Evolutionary conservation across 805 yeast genomes (phyloP).

Genomic region (Lachancea dasiensis): DNA sequence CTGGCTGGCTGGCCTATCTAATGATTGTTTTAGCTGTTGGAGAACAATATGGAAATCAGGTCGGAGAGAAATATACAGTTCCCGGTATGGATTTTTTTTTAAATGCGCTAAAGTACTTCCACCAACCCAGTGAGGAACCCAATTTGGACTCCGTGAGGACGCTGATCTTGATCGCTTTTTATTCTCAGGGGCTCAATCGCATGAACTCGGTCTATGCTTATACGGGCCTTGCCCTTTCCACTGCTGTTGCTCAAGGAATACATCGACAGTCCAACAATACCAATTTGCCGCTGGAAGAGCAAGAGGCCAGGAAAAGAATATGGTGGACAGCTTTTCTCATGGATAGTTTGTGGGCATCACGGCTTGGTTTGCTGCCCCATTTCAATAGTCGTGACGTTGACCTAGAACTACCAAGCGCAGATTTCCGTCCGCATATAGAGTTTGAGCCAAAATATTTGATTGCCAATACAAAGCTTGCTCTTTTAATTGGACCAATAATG

Average conservation of each 20-base stretch:
- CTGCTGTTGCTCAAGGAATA: slow-evolving; percentile 30
- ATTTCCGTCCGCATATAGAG: slow-evolving; percentile 27
- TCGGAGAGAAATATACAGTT: neutral
- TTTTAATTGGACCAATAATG: slow-evolving; percentile 29
- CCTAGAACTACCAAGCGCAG: slow-evolving; percentile 21
- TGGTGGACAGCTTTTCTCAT: slow-evolving; percentile 39
- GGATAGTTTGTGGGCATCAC: slow-evolving; percentile 35
- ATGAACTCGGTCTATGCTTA: slow-evolving; percentile 33
- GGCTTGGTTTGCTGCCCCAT: slow-evolving; percentile 35
- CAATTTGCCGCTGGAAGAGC: slow-evolving; percentile 18
- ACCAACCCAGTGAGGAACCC: slow-evolving; percentile 32
- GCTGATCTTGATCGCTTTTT: slow-evolving; percentile 32
- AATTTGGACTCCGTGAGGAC: slow-evolving; percentile 31
- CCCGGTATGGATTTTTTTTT: slow-evolving; percentile 26
- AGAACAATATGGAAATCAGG: slow-evolving; percentile 22
- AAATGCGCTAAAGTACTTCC: slow-evolving; percentile 31
- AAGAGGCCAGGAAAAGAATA: slow-evolving; percentile 32
- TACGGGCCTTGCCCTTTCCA: slow-evolving; percentile 34
- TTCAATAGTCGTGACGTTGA: slow-evolving; percentile 32
- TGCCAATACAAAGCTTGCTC: slow-evolving; percentile 21
- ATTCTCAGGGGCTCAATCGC: slow-evolving; percentile 34
- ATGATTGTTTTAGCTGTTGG: slow-evolving; percentile 25
- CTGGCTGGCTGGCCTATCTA: slow-evolving; percentile 18
- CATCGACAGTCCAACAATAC: slow-evolving; percentile 23
- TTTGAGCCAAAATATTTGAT: slow-evolving; percentile 27